phyloP scores from a whole-genome alignment of 2,329 filamentous ascomycete species.

The Venturia oleaginea region DNA sequence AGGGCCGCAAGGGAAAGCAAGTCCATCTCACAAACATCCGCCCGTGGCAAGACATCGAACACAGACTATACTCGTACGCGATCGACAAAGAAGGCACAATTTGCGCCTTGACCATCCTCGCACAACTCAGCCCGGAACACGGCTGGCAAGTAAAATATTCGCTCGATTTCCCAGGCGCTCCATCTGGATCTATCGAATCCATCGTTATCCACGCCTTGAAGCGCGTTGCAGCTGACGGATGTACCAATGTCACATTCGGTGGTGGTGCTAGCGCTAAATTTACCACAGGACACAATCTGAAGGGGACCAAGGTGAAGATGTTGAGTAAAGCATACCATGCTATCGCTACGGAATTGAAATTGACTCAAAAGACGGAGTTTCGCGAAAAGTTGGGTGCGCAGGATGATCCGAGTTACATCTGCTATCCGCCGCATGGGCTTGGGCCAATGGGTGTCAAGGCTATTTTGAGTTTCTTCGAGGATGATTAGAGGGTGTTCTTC shows the following conservation, averaged over 20 bases:
- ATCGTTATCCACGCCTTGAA: constrained; percentile 66
- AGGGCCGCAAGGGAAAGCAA: constrained; percentile 71
- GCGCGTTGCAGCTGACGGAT: constrained; percentile 47
- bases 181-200: constrained; percentile 80
- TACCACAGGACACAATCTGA: constrained; percentile 70
- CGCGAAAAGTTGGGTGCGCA: constrained; percentile 79
- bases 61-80: constrained; percentile 80
- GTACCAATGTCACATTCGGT: constrained; percentile 71
- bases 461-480: constrained; percentile 86
- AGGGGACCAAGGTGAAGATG: constrained; percentile 71
- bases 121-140: constrained; percentile 68
- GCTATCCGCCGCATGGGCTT: constrained; percentile 78
- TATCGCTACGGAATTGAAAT: constrained; percentile 69
- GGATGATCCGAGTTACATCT: constrained; percentile 80
- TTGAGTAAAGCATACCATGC: constrained; percentile 74
- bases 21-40: constrained; percentile 84
- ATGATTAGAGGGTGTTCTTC: constrained; percentile 34
- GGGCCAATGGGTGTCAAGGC: constrained; percentile 74
- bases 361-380: constrained; percentile 81
- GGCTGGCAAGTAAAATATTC: constrained; percentile 95
- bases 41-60: constrained; percentile 75
- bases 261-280: constrained; percentile 69
- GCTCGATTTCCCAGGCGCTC: constrained; percentile 81
- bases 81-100: constrained; percentile 64
- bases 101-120: constrained; percentile 69